Conservation (phyloP, 257 asterid species). For the Solanum paucissectum region DNA sequence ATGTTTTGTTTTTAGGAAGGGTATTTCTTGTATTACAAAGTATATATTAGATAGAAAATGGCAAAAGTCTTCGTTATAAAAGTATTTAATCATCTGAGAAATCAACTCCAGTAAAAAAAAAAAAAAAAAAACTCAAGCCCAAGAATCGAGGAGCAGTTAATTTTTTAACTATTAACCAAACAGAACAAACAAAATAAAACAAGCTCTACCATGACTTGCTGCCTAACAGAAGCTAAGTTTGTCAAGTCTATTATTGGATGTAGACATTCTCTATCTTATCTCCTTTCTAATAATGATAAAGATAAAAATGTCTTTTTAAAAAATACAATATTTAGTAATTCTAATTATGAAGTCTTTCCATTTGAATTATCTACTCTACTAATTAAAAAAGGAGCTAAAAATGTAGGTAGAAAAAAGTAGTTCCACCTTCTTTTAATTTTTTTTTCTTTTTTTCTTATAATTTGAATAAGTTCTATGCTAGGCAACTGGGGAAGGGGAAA, state of each 20-base stretch:
- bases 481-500: neutral
- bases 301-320: neutral
- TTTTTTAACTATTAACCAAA: neutral
- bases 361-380: neutral
- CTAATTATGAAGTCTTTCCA: neutral
- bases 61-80: neutral
- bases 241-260: neutral
- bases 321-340: neutral
- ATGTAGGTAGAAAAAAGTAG: neutral
- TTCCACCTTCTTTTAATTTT: neutral
- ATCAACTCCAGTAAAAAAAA: too few relatives aligned
- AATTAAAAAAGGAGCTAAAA: neutral
- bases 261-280: neutral
- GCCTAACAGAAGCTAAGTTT: neutral
- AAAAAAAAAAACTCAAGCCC: neutral
- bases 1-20: neutral
- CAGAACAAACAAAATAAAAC: neutral
- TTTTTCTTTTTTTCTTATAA: neutral
- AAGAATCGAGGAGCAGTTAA: neutral
- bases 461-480: neutral
- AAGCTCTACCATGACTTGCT: neutral
- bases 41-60: neutral
- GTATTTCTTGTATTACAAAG: neutral
- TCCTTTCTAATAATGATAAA: neutral
- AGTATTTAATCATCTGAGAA: neutral